Percentiles rank a stretch among this genome's conserved stretches.
Evolutionary conservation across 2,329 filamentous ascomycete genomes (phyloP).

Genomic region (Paecilomyces sp.): DNA sequence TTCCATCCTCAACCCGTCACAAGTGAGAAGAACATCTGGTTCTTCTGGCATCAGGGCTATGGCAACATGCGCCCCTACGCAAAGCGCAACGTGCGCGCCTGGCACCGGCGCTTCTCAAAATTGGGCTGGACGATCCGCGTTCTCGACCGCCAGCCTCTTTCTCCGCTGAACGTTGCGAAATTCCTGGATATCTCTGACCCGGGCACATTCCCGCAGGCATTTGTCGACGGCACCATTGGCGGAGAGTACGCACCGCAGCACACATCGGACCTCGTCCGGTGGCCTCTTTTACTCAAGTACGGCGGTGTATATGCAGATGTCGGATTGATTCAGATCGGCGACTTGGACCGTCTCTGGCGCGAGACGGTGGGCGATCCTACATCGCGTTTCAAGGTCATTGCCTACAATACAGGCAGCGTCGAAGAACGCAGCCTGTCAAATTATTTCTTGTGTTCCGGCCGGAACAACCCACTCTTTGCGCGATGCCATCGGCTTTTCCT

Average conservation of each 20-base stretch:
- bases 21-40: constrained; percentile 49
- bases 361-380: constrained; percentile 40
- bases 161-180: constrained; percentile 42
- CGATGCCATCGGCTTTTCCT: constrained; percentile 46
- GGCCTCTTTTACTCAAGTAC: constrained; percentile 49
- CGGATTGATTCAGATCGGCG: constrained; percentile 51
- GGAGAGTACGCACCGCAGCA: constrained; percentile 49
- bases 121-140: constrained; percentile 50
- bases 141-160: constrained; percentile 38
- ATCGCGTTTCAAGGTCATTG: constrained; percentile 43
- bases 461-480: constrained; percentile 43
- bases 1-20: constrained; percentile 32
- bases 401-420: constrained; percentile 36
- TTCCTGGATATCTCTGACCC: constrained; percentile 43
- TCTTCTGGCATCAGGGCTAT: constrained; percentile 52
- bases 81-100: constrained; percentile 47
- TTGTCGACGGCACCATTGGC: constrained; percentile 41
- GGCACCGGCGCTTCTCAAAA: constrained; percentile 46
- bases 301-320: constrained; percentile 55
- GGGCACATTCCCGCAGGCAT: constrained; percentile 43
- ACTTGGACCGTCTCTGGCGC: constrained; percentile 49
- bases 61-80: constrained; percentile 45
- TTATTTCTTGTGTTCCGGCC: constrained; percentile 39
- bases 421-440: constrained; percentile 38
- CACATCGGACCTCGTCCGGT: constrained; percentile 52